phyloP scores from a whole-genome alignment of 176 grass and related monocot genomes.

The Oropetium thomaeum region DNA sequence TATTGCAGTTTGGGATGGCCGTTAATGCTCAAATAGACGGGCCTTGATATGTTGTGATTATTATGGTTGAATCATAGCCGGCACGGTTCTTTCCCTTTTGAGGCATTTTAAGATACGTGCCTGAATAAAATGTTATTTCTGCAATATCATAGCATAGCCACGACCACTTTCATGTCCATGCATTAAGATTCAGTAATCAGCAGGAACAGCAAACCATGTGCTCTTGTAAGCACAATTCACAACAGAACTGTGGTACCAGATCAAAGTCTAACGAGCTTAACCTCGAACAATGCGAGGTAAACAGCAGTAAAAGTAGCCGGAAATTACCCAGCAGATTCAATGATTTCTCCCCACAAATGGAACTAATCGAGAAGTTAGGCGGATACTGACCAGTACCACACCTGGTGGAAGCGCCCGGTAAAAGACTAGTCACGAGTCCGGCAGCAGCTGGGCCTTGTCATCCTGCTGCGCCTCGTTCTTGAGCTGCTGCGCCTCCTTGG shows the following conservation, averaged over 20 bases:
- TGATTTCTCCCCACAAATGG: neutral
- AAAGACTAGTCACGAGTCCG: constrained; percentile 46
- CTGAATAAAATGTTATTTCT: neutral
- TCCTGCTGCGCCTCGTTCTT: constrained; percentile 35
- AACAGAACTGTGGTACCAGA: neutral
- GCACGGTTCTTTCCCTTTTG: too few species aligned
- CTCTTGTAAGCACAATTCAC: neutral
- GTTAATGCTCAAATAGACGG: neutral
- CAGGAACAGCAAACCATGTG: neutral
- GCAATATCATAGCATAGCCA: neutral
- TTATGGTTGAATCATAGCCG: too few species aligned
- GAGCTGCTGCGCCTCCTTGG: constrained; percentile 34
- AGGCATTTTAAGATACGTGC: neutral
- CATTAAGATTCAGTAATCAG: neutral
- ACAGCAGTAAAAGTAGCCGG: neutral
- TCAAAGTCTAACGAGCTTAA: neutral
- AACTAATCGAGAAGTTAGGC: neutral
- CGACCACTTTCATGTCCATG: neutral
- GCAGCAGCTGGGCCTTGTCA: constrained; percentile 54
- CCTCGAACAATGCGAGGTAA: neutral
- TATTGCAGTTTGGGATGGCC: neutral
- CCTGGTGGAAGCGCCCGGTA: neutral
- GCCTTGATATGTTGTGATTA: neutral
- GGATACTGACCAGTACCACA: neutral
- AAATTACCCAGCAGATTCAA: neutral